Evolutionary conservation across 306 rosid species (phyloP).

Genomic region (Sophora flavescens): DNA sequence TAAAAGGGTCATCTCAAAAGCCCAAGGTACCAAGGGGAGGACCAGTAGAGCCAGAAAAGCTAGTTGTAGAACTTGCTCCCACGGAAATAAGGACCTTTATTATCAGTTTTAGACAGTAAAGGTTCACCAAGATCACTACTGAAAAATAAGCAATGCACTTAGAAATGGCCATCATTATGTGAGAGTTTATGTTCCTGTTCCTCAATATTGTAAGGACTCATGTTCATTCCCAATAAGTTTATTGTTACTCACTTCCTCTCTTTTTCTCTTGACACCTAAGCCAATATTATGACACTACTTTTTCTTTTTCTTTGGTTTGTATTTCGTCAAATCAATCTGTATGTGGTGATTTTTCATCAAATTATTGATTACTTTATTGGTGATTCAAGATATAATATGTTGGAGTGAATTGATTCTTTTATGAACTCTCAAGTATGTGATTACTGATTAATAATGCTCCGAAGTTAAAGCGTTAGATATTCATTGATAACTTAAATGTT

Average conservation of each 20-base stretch:
- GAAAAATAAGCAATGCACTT: constrained; percentile 28
- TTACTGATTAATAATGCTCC: too few species aligned
- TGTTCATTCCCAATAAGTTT: constrained; percentile 10
- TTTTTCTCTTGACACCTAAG: neutral
- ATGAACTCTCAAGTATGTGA: too few species aligned
- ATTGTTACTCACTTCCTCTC: neutral
- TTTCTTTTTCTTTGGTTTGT: neutral
- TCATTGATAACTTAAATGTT: too few species aligned
- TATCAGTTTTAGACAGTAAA: constrained; percentile 45
- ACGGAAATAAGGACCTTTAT: constrained; percentile 74
- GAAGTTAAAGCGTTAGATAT: too few species aligned
- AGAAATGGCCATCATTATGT: constrained; percentile 16
- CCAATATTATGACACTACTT: constrained; percentile 1
- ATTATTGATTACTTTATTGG: too few species aligned
- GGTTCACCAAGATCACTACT: neutral
- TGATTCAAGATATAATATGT: too few species aligned
- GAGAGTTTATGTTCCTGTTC: neutral
- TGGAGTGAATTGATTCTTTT: too few species aligned
- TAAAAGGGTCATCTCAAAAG: constrained; percentile 55
- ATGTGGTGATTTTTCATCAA: too few species aligned
- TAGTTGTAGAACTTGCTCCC: constrained; percentile 68
- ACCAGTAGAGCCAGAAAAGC: constrained; percentile 67
- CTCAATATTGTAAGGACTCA: constrained; percentile 17
- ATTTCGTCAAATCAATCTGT: too few species aligned
- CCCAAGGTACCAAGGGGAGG: constrained; percentile 60